phyloP scores from a whole-genome alignment of 768 basidiomycete genomes.

The Podaxis sp. region DNA sequence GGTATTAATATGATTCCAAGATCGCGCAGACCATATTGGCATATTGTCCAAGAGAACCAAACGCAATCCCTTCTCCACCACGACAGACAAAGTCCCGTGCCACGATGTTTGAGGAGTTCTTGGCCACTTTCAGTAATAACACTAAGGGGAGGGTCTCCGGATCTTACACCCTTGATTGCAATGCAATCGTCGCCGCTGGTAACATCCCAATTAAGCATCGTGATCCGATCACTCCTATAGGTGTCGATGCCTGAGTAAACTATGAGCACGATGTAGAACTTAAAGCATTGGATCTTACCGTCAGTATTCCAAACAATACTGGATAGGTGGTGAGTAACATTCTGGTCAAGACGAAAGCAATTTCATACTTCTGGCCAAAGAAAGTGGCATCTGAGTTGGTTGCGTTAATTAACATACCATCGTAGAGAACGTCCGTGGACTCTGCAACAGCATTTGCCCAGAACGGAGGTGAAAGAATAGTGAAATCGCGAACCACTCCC shows the following conservation, averaged over 20 bases:
- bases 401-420: constrained; percentile 59
- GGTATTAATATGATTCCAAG: background rate
- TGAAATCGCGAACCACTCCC: constrained; percentile 46
- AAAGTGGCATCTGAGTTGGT: constrained; percentile 50
- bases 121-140: background rate
- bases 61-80: constrained; percentile 61
- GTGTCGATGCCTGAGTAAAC: constrained; percentile 47
- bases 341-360: no score
- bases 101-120: constrained; percentile 58
- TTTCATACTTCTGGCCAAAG: constrained; percentile 42
- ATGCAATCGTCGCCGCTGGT: constrained; percentile 66
- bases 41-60: constrained; percentile 62
- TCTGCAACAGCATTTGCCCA: constrained; percentile 60
- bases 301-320: constrained; percentile 63
- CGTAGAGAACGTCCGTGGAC: constrained; percentile 47
- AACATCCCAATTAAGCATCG: constrained; percentile 56
- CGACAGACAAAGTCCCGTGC: constrained; percentile 51
- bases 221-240: constrained; percentile 48
- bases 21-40: constrained; percentile 39
- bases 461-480: constrained; percentile 55
- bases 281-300: constrained; percentile 31
- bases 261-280: background rate
- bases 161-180: constrained; percentile 60
- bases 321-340: background rate
- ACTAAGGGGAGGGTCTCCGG: background rate